Evolutionary conservation across 371 early-diverging fungal genomes (phyloP), one percentile per base, ranked within the genome.

Genomic region (Actinomucor elegans): DNA sequence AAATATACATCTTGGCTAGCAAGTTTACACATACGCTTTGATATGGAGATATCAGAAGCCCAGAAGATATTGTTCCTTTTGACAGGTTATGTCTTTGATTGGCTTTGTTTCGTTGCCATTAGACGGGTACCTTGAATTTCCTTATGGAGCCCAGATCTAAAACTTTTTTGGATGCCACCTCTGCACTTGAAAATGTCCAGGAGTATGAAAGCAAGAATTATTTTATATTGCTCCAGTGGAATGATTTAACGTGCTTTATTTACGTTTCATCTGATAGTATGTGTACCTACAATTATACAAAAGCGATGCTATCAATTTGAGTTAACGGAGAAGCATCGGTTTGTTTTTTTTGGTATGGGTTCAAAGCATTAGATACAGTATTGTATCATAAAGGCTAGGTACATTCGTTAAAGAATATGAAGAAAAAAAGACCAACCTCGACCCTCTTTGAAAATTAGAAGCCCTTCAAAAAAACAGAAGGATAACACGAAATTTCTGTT

Each of bases 61-160:
- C n/a, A n/a, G n/a, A n/a, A n/a, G n/a, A n/a, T n/a, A n/a, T n/a
- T n/a, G n/a, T n/a, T n/a, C n/a, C n/a, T n/a, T n/a, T n/a, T n/a
- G n/a, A n/a, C n/a, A n/a, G n/a, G n/a, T n/a, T n/a, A n/a, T n/a
- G n/a, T n/a, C n/a, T 36, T 27, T 36, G 18, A 34, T 45, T 31
- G 45, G 28, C 12, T 31, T 45, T 45, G 41, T 41, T n/a, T n/a
- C n/a, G n/a, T n/a, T n/a, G 41, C 26, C 41, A 41, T n/a, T 41
- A 24, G 41, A 24, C n/a, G n/a, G 41, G 41, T 41, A 24, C 41
- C 41, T 41, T 41, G 41, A 41, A 41, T 41, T 41, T 5, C 41
- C 41, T 14, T 23, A 41, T 24, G 18, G 41, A 41, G 41, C 41
- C 41, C 41, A 41, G 41, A 26, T 41, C 41, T 24, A 21, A 23